phyloP scores from a whole-genome alignment of 768 basidiomycete genomes.

The Naganishia kalamii region DNA sequence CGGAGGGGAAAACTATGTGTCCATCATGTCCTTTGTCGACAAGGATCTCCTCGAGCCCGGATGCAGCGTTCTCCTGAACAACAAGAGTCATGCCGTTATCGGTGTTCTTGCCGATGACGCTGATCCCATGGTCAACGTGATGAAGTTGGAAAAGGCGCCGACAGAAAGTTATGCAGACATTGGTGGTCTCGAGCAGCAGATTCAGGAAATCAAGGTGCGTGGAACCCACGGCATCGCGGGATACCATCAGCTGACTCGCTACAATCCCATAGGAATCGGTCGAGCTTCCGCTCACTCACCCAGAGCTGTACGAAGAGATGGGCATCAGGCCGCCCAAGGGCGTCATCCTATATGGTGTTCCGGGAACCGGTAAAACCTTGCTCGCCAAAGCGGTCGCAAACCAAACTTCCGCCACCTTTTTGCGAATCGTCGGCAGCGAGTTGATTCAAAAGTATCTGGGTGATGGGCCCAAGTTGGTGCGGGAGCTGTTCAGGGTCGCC shows the following conservation, averaged over 20 bases:
- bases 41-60: constrained; percentile 95
- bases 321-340: constrained; percentile 99
- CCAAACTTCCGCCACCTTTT: constrained; percentile 95
- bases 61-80: constrained; percentile 87
- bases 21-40: constrained; percentile 97
- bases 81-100: constrained; percentile 90
- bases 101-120: constrained; percentile 92
- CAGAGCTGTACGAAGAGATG: constrained; percentile 99
- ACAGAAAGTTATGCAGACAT: constrained; percentile 98
- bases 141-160: constrained; percentile 98
- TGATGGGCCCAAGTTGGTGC: constrained; percentile 94
- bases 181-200: constrained; percentile 91
- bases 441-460: constrained; percentile 99
- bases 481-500: constrained; percentile 92
- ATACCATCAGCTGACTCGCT: constrained; percentile 1
- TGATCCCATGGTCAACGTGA: constrained; percentile 92
- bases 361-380: constrained; percentile 95
- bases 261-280: constrained; percentile 71
- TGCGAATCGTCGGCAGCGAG: constrained; percentile 94
- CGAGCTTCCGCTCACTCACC: constrained; percentile 92
- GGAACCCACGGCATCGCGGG: neutral
- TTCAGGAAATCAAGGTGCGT: constrained; percentile 93
- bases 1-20: constrained; percentile 93
- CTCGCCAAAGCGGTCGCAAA: constrained; percentile 97
- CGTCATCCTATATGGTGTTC: constrained; percentile 96